A percentile compares a stretch with the other conserved stretches of the same genome.
phyloP scores from a whole-genome alignment of 148 eudicot genomes.

The Selenicereus undatus region DNA sequence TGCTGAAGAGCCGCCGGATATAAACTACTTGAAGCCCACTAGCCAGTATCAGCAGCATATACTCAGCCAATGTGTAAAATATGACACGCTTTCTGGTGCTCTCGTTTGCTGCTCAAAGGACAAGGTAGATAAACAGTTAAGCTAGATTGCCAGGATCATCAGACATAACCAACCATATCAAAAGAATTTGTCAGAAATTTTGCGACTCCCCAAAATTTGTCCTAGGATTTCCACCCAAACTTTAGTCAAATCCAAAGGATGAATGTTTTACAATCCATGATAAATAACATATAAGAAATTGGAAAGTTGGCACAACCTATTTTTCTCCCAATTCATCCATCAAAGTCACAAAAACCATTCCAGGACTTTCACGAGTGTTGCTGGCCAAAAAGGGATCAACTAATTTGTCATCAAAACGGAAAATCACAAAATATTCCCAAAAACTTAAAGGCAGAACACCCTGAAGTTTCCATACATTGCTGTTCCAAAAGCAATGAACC shows the following conservation, averaged over 20 bases:
- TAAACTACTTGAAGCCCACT: conserved; percentile 38
- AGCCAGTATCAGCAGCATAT: conserved; percentile 26
- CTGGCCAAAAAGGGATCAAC: too few relatives aligned
- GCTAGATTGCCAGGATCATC: background rate
- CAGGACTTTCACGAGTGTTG: background rate
- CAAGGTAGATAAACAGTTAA: background rate
- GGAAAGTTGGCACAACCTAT: too few relatives aligned
- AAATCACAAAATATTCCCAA: too few relatives aligned
- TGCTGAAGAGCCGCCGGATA: conserved; percentile 36
- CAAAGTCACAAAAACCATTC: background rate
- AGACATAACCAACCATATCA: background rate
- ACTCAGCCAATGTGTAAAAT: conserved; percentile 36
- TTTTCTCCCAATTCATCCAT: background rate
- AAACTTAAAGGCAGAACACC: background rate
- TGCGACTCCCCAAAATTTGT: too few relatives aligned
- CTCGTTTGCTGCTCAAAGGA: conserved; percentile 31
- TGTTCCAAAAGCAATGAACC: background rate
- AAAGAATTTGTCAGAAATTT: background rate
- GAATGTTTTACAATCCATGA: background rate
- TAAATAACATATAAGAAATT: too few relatives aligned
- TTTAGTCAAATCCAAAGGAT: background rate
- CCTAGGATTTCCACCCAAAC: too few relatives aligned
- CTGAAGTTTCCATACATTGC: background rate
- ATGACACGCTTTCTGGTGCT: conserved; percentile 38
- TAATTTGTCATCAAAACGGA: too few relatives aligned